A percentile compares a stretch with the other conserved stretches of the same genome.
Conservation (phyloP, 176 grass and related monocot species). For the Dactylis glomerata region DNA sequence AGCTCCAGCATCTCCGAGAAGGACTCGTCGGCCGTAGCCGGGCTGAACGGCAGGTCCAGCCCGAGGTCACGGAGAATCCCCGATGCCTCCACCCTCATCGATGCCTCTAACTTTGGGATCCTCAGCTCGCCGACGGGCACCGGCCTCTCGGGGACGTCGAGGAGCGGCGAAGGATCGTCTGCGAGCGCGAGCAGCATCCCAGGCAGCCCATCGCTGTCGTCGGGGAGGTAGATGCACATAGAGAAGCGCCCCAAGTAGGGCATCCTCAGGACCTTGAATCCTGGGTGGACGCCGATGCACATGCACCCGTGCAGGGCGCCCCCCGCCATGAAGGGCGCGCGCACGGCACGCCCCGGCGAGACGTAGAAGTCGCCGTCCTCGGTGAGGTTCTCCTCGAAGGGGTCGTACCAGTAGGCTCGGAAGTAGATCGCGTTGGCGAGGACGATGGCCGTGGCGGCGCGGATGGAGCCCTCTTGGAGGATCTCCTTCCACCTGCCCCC, state of each 20-base stretch:
- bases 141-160: not conserved
- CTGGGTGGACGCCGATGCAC: slow-evolving; percentile 3
- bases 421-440: slow-evolving; percentile 27
- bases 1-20: slow-evolving; percentile 18
- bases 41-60: not conserved
- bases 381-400: not conserved
- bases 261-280: slow-evolving; percentile 29
- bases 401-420: not conserved
- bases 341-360: not conserved
- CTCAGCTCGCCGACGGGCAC: slow-evolving; percentile 16
- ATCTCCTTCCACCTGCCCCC: not conserved
- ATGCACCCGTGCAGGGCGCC: not conserved
- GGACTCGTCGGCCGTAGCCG: not conserved
- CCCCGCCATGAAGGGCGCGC: slow-evolving; percentile 14
- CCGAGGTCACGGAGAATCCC: slow-evolving; percentile 18
- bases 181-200: not conserved
- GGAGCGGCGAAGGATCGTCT: not conserved
- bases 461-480: not conserved
- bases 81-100: slow-evolving; percentile 35
- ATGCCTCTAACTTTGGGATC: slow-evolving; percentile 44
- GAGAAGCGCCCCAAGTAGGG: not conserved
- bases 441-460: not conserved
- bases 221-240: slow-evolving; percentile 41
- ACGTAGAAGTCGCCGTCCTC: slow-evolving; percentile 21
- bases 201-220: slow-evolving; percentile 12